Conservation (phyloP, 345 rosid species). For the Acer campestre region DNA sequence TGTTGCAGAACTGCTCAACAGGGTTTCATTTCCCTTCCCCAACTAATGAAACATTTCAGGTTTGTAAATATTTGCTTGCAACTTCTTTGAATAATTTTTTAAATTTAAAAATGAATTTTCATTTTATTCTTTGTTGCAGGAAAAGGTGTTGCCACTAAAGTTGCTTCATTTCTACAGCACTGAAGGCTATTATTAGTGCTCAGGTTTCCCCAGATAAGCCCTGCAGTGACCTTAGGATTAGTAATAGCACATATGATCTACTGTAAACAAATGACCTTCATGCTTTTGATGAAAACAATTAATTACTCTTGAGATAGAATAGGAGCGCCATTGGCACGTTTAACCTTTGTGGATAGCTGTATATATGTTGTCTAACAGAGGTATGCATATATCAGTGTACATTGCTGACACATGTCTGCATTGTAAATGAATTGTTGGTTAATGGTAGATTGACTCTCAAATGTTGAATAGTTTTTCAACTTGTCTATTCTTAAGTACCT, state of each 20-base stretch:
- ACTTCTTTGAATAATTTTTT: background rate
- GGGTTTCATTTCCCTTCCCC: constrained; percentile 73
- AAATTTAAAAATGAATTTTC: background rate
- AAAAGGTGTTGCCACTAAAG: constrained; percentile 56
- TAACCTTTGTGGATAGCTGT: constrained; percentile 27
- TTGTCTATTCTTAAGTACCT: background rate
- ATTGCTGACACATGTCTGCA: constrained; percentile 34
- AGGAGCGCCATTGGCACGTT: background rate
- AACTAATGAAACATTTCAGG: constrained; percentile 48
- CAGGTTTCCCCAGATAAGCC: constrained; percentile 16
- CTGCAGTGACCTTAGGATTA: constrained; percentile 8
- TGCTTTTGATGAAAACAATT: constrained; percentile 7
- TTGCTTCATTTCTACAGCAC: constrained; percentile 70
- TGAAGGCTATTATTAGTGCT: constrained; percentile 22
- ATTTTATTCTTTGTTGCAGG: constrained; percentile 39
- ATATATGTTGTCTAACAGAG: constrained; percentile 31
- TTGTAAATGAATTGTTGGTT: constrained; percentile 30
- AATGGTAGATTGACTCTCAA: background rate
- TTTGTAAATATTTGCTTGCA: constrained; percentile 24
- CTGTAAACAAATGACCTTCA: constrained; percentile 3
- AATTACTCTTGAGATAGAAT: background rate
- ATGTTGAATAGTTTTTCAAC: background rate
- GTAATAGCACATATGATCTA: constrained; percentile 18
- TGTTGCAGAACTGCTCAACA: constrained; percentile 69
- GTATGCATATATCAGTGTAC: constrained; percentile 26